Evolutionary conservation across 306 rosid genomes (phyloP).

Genomic region (Prunus fruticosa): DNA sequence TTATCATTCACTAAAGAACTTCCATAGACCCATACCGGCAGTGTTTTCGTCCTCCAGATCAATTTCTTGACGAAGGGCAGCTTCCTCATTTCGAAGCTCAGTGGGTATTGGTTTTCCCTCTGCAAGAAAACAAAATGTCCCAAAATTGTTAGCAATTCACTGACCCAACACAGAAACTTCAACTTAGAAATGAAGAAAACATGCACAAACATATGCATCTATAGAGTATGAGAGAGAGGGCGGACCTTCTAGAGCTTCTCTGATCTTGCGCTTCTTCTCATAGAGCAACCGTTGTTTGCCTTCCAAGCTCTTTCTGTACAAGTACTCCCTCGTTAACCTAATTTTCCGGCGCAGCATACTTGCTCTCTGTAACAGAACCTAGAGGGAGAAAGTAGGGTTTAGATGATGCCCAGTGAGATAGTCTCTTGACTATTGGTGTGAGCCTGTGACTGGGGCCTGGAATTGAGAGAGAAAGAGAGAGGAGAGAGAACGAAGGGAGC

Average conservation of each 20-base stretch:
- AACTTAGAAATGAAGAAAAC: not conserved
- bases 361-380: not conserved
- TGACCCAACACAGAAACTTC: not conserved
- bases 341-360: slow-evolving; percentile 66
- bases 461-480: too few relatives aligned
- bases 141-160: not conserved
- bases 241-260: slow-evolving; percentile 72
- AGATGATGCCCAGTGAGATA: too few relatives aligned
- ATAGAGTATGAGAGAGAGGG: not conserved
- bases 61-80: slow-evolving; percentile 72
- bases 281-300: slow-evolving; percentile 65
- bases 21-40: slow-evolving; percentile 42
- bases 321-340: slow-evolving; percentile 71
- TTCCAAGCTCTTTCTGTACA: slow-evolving; percentile 81
- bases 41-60: slow-evolving; percentile 81
- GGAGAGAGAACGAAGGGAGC: too few relatives aligned
- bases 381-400: not conserved
- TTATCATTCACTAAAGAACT: not conserved
- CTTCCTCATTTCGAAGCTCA: slow-evolving; percentile 90
- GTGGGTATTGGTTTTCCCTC: slow-evolving; percentile 93
- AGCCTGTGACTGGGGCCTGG: too few relatives aligned
- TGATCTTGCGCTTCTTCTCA: slow-evolving; percentile 88
- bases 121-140: slow-evolving; percentile 23
- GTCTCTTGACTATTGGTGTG: too few relatives aligned
- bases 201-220: not conserved